Evolutionary conservation across 1,284 basidiomycete species (phyloP).

Genomic region (Ceratobasidium sp.): DNA sequence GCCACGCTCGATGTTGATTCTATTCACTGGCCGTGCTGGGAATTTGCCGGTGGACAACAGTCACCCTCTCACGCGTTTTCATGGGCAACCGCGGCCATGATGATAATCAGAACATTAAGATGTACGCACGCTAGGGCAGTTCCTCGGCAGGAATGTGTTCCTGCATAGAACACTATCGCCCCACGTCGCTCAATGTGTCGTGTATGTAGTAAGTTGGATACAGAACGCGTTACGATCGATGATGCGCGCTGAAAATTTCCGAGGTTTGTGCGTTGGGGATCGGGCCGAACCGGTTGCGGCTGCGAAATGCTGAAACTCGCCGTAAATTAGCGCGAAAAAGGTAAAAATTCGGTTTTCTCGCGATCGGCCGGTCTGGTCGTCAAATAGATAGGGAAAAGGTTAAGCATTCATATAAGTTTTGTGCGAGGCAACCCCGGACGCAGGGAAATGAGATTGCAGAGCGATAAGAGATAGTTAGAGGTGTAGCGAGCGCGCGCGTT

Average conservation of each 20-base stretch:
- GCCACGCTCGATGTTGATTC: too few species aligned
- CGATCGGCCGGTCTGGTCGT: neutral
- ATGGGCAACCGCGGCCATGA: neutral
- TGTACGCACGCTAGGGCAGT: neutral
- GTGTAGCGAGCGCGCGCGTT: neutral
- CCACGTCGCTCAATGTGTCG: neutral
- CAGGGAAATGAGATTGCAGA: neutral
- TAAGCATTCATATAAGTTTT: too few species aligned
- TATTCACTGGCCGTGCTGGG: too few species aligned
- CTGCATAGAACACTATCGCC: conserved; percentile 9
- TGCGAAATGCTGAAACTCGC: neutral
- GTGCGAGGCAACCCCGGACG: too few species aligned
- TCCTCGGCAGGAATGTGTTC: neutral
- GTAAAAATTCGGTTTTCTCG: neutral
- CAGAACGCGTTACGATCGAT: too few species aligned
- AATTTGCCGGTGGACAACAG: too few species aligned
- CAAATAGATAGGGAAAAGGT: too few species aligned
- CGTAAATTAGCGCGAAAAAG: neutral
- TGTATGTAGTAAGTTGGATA: conserved; percentile 13
- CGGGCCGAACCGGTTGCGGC: conserved; percentile 28
- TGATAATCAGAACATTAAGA: too few species aligned
- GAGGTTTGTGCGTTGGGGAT: conserved; percentile 17
- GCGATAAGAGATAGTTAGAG: neutral
- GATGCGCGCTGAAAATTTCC: conserved; percentile 33
- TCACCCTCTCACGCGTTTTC: neutral